Conservation (phyloP, 208 protist genomes). For the Acanthamoeba lugdunensis region DNA sequence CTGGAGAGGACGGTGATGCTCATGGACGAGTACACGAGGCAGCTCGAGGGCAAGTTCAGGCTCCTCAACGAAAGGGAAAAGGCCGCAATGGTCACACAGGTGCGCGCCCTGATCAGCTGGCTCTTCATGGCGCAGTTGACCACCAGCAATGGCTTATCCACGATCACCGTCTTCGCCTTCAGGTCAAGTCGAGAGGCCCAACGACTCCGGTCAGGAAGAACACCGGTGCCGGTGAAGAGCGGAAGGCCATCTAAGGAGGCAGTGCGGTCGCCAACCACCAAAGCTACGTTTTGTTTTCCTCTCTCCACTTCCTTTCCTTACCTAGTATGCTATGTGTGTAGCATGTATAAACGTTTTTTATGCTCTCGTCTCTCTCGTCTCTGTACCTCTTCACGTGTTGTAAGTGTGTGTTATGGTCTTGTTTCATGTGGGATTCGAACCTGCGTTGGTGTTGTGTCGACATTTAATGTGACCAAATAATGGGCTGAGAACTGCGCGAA, state of each 20-base stretch:
- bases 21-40: slow-evolving; percentile 68
- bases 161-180: background rate
- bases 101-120: background rate
- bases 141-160: background rate
- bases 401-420: background rate
- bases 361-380: background rate
- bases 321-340: background rate
- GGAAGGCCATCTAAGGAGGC: background rate
- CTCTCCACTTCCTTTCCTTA: background rate
- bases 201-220: background rate
- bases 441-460: background rate
- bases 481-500: background rate
- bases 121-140: background rate
- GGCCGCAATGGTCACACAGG: slow-evolving; percentile 23
- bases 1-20: slow-evolving; percentile 68
- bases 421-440: background rate
- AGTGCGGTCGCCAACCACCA: background rate
- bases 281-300: slow-evolving; percentile 17
- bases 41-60: slow-evolving; percentile 66
- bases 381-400: too few relatives aligned
- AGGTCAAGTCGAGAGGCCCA: background rate
- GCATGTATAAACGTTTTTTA: background rate
- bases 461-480: background rate
- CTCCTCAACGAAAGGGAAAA: slow-evolving; percentile 32
- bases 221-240: background rate